Evolutionary conservation across 257 asterid genomes (phyloP), one percentile per base, ranked within the genome.

Genomic region (Penstemon barbatus): DNA sequence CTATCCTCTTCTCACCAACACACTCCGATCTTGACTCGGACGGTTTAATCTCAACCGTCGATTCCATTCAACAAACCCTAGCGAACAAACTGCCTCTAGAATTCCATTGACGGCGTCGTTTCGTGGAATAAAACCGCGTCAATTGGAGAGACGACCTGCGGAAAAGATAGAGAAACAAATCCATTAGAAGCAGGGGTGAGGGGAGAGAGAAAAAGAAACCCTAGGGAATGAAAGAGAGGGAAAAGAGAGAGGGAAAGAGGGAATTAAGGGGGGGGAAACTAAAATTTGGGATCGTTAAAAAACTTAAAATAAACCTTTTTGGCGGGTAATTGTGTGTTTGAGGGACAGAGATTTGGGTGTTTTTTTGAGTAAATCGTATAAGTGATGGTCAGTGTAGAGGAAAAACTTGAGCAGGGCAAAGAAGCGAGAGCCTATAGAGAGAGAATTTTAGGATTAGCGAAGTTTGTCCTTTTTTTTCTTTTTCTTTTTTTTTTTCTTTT

Each of bases 321-420:
- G 90, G 94, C 89, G 92, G 86, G 89, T 82, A 80, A 85, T 80
- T 78, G 83, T 65, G 33, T 25, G 33, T 25, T 25, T 25, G 33
- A 78, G 69, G 76, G 63, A 39, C 61, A 61, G 70, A 65, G 65
- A 75, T 80, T 42, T 55, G 76, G 69, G 81, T 25, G 33, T 25
- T 25, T 46, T 66, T 63, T 69, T 55, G 76, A 72, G 78, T 67
- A 74, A 74, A 70, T 78, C 71, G 76, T 44, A 54, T 56, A 5
- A 51, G 78, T 46, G 71, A 52, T 74, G 57, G 79, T 25, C 51
- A 13, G 56, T 33, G 66, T 65, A 6, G 49, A 44, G 9, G 57
- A 75, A 70, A 68, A 70, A 52, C 62, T 72, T 74, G 86, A 79
- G 85, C 84, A 80, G 86, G 82, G 75, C 71, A 62, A 61, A 60